Base-by-base conservation (phyloP, 345 rosid species). In the Pistacia vera region DNA sequence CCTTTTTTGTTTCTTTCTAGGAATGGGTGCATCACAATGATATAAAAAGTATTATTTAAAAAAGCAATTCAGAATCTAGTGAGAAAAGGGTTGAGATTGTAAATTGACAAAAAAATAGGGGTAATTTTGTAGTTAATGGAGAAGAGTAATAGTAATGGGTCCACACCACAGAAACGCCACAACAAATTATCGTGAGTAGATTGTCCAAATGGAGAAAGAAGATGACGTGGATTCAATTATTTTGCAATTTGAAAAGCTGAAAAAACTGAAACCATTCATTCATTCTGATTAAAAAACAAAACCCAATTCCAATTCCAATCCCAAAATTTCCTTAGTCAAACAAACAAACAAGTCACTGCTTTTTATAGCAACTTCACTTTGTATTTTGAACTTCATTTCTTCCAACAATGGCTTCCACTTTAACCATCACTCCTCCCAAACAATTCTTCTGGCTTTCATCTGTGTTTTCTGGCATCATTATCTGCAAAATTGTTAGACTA, bases 401-500 rank as follows among this genome's bases (percentile, higher is more conserved):
- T 56, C 68, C 59, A 77, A 30, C n/a, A 79, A 41, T 35, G 70
- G 18, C 7, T 14, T 54, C 18, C 57, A 58, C 30, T 41, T 41
- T 41, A 5, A 41, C 46, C 46, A 41, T 66, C 18, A 58, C 35
- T 60, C 73, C 81, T 66, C 68, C 77, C 66, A 79, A 71, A 77
- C 79, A 79, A 62, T 54, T 79, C 71, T 63, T 79, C 36, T 76
- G 83, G 84, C 70, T 86, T 63, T 81, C 75, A 36, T 79, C 88
- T 16, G 52, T 82, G 59, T 74, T 83, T 64, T 78, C 59, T 54
- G 90, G 93, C 63, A 82, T 87, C 74, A 55, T 86, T 76, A 79
- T 85, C 75, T 90, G 93, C 80, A 83, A 73, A 74, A 57, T 80
- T 71, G 93, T 88, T 78, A 86, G 90, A 51, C 13, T 11, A 13